A percentile compares a stretch with the other conserved stretches of the same genome.
These are phyloP conservation scores for Hypoxylon intermedium DNA, from an alignment of 495 filamentous ascomycete species.

Conservation along the genomic window DNA sequence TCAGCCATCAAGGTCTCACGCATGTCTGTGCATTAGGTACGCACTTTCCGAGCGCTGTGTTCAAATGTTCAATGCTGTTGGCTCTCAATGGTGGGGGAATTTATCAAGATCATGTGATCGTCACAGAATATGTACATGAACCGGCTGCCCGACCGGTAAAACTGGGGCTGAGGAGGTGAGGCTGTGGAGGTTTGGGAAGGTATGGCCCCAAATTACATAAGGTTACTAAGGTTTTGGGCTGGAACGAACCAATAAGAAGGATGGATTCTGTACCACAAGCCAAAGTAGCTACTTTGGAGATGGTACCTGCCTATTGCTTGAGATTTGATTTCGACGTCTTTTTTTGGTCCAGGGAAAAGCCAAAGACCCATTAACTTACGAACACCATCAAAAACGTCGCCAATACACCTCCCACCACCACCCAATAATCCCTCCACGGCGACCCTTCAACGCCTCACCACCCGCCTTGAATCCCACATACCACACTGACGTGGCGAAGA, in stretches of 20 bases:
- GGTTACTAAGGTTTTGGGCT: neutral
- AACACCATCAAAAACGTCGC: slow-evolving; percentile 1
- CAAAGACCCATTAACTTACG: slow-evolving; percentile 2
- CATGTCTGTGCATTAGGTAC: too few relatives aligned
- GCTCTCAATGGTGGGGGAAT: too few relatives aligned
- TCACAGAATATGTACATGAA: neutral
- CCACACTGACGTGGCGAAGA: too few relatives aligned
- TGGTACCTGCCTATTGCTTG: slow-evolving; percentile 23
- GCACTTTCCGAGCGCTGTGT: too few relatives aligned
- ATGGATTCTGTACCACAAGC: neutral
- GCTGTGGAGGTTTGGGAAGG: neutral
- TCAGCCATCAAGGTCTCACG: too few relatives aligned
- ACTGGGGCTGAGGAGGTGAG: slow-evolving; percentile 36
- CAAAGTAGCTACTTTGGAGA: slow-evolving; percentile 13
- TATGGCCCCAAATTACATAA: neutral
- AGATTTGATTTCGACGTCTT: slow-evolving; percentile 34
- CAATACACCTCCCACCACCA: slow-evolving; percentile 14
- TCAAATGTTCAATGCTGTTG: too few relatives aligned
- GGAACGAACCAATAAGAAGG: slow-evolving; percentile 11
- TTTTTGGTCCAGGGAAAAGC: slow-evolving; percentile 20
- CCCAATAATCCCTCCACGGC: slow-evolving; percentile 17
- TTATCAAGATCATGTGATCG: slow-evolving; percentile 19
- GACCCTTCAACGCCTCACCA: slow-evolving; percentile 11
- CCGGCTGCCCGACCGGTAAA: slow-evolving; percentile 26
- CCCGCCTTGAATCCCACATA: too few relatives aligned